These are phyloP conservation scores for Raphanus sativus DNA, from an alignment of 345 rosid species.

Conservation along the genomic window DNA sequence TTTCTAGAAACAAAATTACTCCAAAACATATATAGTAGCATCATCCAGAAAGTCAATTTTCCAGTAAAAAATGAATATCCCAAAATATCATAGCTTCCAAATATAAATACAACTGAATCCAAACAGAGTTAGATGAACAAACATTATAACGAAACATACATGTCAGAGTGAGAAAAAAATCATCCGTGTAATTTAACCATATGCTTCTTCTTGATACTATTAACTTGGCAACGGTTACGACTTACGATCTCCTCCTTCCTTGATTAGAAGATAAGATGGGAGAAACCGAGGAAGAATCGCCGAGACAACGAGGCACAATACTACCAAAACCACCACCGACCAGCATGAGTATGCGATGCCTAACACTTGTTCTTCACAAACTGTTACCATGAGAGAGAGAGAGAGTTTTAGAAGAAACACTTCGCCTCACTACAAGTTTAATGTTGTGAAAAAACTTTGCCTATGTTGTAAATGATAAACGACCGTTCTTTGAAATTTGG, in stretches of 20 bases:
- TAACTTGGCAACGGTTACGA: constrained; percentile 37
- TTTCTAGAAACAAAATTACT: not conserved
- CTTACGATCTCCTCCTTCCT: constrained; percentile 34
- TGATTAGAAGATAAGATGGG: constrained; percentile 46
- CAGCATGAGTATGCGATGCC: constrained; percentile 76
- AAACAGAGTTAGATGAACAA: not conserved
- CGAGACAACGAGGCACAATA: constrained; percentile 59
- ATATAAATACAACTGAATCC: not conserved
- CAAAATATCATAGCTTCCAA: not conserved
- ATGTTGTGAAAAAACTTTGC: constrained; percentile 37
- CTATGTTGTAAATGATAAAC: constrained; percentile 68
- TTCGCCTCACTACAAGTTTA: not conserved
- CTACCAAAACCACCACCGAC: constrained; percentile 56
- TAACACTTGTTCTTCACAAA: constrained; percentile 71
- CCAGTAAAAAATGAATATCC: not conserved
- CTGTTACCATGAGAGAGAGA: constrained; percentile 40
- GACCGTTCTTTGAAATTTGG: constrained; percentile 53
- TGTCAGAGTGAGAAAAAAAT: not conserved
- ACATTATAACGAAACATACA: constrained; percentile 11
- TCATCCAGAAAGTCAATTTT: not conserved
- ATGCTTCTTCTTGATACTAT: not conserved
- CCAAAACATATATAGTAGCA: not conserved
- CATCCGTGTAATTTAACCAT: not conserved
- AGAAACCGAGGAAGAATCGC: constrained; percentile 59
- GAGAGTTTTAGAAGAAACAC: not conserved